Evolutionary conservation across 768 basidiomycete genomes (phyloP).

Genomic region (Rhodotorula graminis): DNA sequence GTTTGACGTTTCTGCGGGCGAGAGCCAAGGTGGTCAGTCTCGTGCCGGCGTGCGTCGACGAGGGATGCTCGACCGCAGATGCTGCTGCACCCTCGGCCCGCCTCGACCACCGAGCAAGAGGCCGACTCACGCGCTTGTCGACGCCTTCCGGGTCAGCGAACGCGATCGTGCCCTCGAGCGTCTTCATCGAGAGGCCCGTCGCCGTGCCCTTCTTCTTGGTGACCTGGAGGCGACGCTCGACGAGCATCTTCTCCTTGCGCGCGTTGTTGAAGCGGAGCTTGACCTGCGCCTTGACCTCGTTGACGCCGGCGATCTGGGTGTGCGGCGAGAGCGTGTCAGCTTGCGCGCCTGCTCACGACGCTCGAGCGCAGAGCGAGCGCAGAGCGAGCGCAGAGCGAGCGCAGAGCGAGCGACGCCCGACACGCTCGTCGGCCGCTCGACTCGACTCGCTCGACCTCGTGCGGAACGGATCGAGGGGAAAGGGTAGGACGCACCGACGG

Average conservation of each 20-base stretch:
- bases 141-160: constrained; percentile 63
- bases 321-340: neutral
- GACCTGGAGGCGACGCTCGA: constrained; percentile 82
- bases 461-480: neutral
- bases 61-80: neutral
- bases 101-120: neutral
- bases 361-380: neutral
- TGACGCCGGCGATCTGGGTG: constrained; percentile 83
- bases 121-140: constrained; percentile 64
- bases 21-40: too few relatives aligned
- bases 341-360: too few relatives aligned
- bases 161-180: constrained; percentile 82
- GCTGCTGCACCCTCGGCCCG: neutral
- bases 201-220: constrained; percentile 75
- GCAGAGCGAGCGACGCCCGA: too few relatives aligned
- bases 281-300: constrained; percentile 98
- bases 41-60: too few relatives aligned
- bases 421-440: too few relatives aligned
- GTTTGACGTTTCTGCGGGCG: constrained; percentile 60
- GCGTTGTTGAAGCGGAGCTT: constrained; percentile 87
- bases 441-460: too few relatives aligned
- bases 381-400: too few relatives aligned
- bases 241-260: constrained; percentile 83
- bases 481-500: constrained; percentile 50
- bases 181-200: constrained; percentile 83